Conservation (phyloP, 768 basidiomycete species). For the Tylopilus subfusipes region DNA sequence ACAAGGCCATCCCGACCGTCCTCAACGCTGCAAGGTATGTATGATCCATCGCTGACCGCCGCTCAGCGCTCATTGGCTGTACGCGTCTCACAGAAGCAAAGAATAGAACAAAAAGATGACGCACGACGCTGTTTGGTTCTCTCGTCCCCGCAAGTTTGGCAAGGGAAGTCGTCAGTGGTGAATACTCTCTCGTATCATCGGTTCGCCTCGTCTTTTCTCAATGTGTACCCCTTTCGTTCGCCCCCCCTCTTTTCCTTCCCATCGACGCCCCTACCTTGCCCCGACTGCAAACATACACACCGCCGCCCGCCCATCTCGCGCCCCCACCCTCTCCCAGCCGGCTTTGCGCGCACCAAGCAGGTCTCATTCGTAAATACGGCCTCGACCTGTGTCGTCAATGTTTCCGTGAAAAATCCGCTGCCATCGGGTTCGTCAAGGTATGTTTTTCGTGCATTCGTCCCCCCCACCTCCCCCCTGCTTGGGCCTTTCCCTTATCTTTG, state of each 20-base stretch:
- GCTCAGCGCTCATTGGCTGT: not conserved
- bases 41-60: not conserved
- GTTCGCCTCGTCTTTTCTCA: not conserved
- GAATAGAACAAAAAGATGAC: conserved; percentile 82
- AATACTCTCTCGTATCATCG: conserved; percentile 25
- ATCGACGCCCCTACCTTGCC: not conserved
- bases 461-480: too few relatives aligned
- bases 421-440: too few relatives aligned
- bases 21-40: conserved; percentile 23
- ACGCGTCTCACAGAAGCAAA: conserved; percentile 1
- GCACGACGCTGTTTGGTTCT: conserved; percentile 98
- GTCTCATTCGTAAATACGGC: conserved; percentile 96
- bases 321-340: conserved; percentile 56
- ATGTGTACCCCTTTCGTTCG: not conserved
- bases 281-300: not conserved
- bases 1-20: not conserved
- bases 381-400: conserved; percentile 97
- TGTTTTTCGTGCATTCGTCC: too few relatives aligned
- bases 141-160: conserved; percentile 91
- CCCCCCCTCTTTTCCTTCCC: too few relatives aligned
- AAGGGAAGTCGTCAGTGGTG: conserved; percentile 96
- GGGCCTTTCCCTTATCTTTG: too few relatives aligned
- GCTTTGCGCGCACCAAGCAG: conserved; percentile 94
- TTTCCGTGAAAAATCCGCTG: conserved; percentile 98
- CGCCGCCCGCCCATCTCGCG: not conserved